Evolutionary conservation across 495 filamentous ascomycete species (phyloP).

Genomic region (Neurospora africana): DNA sequence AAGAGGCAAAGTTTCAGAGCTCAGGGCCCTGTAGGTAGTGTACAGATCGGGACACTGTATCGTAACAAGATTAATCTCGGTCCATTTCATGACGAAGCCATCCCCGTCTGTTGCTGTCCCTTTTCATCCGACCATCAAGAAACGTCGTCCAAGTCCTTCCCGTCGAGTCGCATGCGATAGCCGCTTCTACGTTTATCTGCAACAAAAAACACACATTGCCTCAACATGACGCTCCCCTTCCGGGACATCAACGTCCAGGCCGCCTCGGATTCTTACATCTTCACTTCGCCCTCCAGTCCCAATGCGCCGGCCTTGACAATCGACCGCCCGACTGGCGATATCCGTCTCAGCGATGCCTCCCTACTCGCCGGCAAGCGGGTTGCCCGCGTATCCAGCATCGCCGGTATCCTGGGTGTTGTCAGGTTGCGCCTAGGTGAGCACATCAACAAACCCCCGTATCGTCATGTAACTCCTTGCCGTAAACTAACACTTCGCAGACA

Average conservation of each 20-base stretch:
- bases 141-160: background rate
- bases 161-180: background rate
- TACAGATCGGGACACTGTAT: background rate
- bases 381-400: slow-evolving; percentile 63
- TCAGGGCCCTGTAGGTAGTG: background rate
- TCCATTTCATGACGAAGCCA: background rate
- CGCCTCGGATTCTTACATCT: slow-evolving; percentile 85
- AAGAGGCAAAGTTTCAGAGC: background rate
- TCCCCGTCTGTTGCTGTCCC: background rate
- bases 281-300: slow-evolving; percentile 89
- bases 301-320: slow-evolving; percentile 77
- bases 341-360: slow-evolving; percentile 70
- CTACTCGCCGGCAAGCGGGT: slow-evolving; percentile 68
- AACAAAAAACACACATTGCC: background rate
- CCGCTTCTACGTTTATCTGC: background rate
- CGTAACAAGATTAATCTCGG: background rate
- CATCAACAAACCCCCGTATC: background rate
- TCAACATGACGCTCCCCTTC: slow-evolving; percentile 60
- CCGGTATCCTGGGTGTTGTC: slow-evolving; percentile 87
- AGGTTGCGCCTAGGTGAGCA: slow-evolving; percentile 72
- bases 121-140: background rate
- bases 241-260: slow-evolving; percentile 94
- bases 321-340: slow-evolving; percentile 85
- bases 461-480: background rate
- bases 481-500: slow-evolving; percentile 49